Conservation (phyloP, 768 basidiomycete species). For the Tubosaeta brunneosetosa region DNA sequence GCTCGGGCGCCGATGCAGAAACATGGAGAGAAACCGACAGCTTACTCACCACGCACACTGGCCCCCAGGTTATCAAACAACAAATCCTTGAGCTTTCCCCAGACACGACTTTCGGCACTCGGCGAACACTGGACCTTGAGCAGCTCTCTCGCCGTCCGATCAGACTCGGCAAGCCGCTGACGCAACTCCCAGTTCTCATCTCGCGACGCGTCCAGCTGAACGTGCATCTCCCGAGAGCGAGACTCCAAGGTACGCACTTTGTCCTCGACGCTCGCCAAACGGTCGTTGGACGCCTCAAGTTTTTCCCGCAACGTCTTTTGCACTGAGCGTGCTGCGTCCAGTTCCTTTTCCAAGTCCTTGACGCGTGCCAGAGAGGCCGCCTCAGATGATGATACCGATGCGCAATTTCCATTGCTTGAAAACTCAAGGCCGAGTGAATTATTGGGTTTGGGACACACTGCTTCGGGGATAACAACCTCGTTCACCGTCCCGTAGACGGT, state of each 20-base stretch:
- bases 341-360: constrained; percentile 23
- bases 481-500: constrained; percentile 26
- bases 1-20: constrained; percentile 4
- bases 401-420: constrained; percentile 3
- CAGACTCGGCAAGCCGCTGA: constrained; percentile 21
- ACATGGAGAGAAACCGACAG: not conserved
- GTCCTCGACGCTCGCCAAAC: constrained; percentile 13
- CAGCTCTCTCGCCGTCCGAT: constrained; percentile 18
- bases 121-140: constrained; percentile 10
- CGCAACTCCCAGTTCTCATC: constrained; percentile 22
- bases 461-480: constrained; percentile 16
- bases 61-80: constrained; percentile 24
- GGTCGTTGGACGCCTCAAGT: constrained; percentile 13
- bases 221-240: constrained; percentile 18
- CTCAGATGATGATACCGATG: not conserved
- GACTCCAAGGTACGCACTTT: constrained; percentile 16
- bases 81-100: constrained; percentile 28
- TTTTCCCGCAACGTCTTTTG: constrained; percentile 18
- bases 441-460: constrained; percentile 7
- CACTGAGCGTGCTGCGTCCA: constrained; percentile 10
- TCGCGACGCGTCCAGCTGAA: constrained; percentile 15
- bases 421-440: constrained; percentile 29
- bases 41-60: constrained; percentile 19
- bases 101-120: constrained; percentile 20
- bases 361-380: constrained; percentile 10